A percentile compares a stretch with the other conserved stretches of the same genome.
These are phyloP conservation scores for Strigomonas culicis DNA, from an alignment of 208 protist species.

Conservation along the genomic window DNA sequence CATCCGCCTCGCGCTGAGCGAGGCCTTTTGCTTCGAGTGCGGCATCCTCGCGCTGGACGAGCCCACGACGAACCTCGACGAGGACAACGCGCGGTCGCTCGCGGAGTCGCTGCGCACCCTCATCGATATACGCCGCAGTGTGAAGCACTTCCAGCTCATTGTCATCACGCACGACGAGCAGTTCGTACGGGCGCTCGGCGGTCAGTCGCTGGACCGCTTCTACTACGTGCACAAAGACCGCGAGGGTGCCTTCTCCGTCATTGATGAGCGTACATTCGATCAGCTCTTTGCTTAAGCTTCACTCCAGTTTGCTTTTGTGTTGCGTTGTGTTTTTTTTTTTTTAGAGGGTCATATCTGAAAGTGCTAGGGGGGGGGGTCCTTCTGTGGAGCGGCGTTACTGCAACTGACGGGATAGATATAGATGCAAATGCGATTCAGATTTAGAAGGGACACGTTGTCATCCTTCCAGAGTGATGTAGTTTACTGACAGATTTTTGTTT, in stretches of 20 bases:
- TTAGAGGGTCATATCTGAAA: not conserved
- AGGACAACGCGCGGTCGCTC: slow-evolving; percentile 88
- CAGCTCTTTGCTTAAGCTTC: slow-evolving; percentile 65
- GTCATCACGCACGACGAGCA: slow-evolving; percentile 99
- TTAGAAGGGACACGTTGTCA: too few relatives aligned
- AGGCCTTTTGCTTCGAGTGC: slow-evolving; percentile 99
- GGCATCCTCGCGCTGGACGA: slow-evolving; percentile 99
- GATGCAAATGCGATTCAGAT: too few relatives aligned
- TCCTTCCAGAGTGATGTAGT: too few relatives aligned
- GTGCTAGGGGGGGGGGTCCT: too few relatives aligned
- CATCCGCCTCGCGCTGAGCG: slow-evolving; percentile 98
- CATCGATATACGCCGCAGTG: slow-evolving; percentile 78
- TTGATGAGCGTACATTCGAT: slow-evolving; percentile 86
- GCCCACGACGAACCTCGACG: slow-evolving; percentile 99
- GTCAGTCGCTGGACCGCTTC: slow-evolving; percentile 77
- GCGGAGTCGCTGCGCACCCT: slow-evolving; percentile 73
- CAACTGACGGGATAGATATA: not conserved
- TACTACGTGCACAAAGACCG: slow-evolving; percentile 90
- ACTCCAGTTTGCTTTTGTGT: slow-evolving; percentile 6
- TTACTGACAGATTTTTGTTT: too few relatives aligned
- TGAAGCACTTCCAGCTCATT: slow-evolving; percentile 97
- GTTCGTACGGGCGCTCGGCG: slow-evolving; percentile 93
- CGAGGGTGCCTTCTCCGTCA: slow-evolving; percentile 87
- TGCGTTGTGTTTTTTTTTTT: slow-evolving; percentile 24
- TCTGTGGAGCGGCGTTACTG: too few relatives aligned